Percentiles rank a stretch among this genome's conserved stretches.
Conservation (phyloP, 768 basidiomycete species). For the Tricholoma matsutake region DNA sequence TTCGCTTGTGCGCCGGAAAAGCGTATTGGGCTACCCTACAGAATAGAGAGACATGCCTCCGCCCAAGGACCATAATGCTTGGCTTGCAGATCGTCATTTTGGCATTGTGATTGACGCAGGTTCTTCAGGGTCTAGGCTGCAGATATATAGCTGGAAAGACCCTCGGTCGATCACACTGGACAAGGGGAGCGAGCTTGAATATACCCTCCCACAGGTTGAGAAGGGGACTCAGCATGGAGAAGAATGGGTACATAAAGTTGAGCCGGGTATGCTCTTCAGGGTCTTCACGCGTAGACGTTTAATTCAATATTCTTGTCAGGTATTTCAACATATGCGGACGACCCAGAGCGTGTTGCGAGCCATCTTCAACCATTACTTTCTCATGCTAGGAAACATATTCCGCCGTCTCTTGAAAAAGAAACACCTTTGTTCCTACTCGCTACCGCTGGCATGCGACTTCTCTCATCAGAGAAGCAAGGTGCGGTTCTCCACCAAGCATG, state of each 20-base stretch:
- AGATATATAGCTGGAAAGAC: conserved; percentile 97
- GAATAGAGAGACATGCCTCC: conserved; percentile 59
- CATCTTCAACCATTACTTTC: conserved; percentile 82
- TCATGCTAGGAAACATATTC: conserved; percentile 81
- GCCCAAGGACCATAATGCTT: conserved; percentile 64
- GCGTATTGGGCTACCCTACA: not conserved
- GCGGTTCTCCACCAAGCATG: conserved; percentile 77
- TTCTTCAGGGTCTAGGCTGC: conserved; percentile 92
- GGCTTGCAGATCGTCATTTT: conserved; percentile 79
- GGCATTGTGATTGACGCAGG: conserved; percentile 98
- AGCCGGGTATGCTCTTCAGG: conserved; percentile 69
- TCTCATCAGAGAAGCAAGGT: conserved; percentile 65
- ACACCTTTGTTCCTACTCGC: conserved; percentile 95
- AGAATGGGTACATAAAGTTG: conserved; percentile 87
- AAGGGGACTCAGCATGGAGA: conserved; percentile 83
- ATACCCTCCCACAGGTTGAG: conserved; percentile 78
- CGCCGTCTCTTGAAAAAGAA: conserved; percentile 76
- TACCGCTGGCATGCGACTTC: conserved; percentile 95
- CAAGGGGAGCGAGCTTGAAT: conserved; percentile 48
- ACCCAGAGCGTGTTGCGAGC: conserved; percentile 63
- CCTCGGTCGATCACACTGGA: conserved; percentile 53
- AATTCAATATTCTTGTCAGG: conserved; percentile 44
- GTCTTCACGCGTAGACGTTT: not conserved
- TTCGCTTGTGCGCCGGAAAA: not conserved
- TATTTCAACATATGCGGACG: conserved; percentile 74